Evolutionary conservation across 208 protist species (phyloP).

Genomic region (Leishmania arabica): DNA sequence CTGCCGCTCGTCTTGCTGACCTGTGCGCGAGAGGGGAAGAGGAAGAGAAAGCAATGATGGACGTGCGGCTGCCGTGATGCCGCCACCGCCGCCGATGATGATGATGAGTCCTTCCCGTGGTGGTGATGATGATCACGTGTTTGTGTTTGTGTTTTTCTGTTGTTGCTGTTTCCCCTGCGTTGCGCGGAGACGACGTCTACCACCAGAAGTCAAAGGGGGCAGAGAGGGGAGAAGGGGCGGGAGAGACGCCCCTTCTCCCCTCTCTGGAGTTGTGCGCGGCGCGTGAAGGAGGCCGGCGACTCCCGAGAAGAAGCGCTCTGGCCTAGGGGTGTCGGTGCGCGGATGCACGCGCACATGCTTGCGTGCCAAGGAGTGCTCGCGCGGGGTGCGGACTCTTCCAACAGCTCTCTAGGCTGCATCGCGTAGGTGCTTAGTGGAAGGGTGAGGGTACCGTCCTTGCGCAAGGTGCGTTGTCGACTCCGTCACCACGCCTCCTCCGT

Average conservation of each 20-base stretch:
- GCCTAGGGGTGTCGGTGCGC: not conserved
- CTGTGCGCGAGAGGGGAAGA: not conserved
- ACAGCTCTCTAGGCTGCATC: not conserved
- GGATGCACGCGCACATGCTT: not conserved
- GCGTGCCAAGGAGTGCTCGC: not conserved
- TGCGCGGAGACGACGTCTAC: not conserved
- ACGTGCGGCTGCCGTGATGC: not conserved
- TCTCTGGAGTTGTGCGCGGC: not conserved
- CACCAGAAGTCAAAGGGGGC: not conserved
- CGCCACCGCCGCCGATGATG: not conserved
- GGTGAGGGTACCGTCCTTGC: not conserved
- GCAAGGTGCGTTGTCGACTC: not conserved
- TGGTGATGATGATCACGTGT: not conserved
- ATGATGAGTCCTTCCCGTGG: not conserved
- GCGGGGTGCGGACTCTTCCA: not conserved
- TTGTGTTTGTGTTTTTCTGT: not conserved
- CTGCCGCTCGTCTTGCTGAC: not conserved
- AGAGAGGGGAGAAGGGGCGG: not conserved
- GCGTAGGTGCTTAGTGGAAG: not conserved
- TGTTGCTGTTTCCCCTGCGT: not conserved
- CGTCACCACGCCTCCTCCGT: not conserved
- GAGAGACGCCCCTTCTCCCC: no score
- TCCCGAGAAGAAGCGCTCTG: not conserved
- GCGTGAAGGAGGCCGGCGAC: no score
- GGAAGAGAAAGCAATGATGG: not conserved